Base-by-base conservation (phyloP, 305 asterid species). In the Fraxinus dipetala region DNA sequence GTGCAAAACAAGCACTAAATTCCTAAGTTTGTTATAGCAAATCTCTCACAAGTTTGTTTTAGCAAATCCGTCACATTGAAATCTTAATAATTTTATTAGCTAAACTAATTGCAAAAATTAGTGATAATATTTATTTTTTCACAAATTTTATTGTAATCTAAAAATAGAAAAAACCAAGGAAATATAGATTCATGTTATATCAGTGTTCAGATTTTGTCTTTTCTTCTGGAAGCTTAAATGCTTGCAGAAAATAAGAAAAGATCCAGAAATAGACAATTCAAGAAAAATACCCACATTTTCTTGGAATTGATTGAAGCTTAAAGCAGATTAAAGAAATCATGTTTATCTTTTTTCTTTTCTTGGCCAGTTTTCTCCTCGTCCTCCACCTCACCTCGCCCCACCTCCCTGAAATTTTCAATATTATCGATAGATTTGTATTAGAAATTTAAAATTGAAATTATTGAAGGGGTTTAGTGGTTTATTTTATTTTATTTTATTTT, bases 221-320 rank as follows among this genome's bases (percentile, higher is more conserved):
- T 83, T 83, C 59, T 70, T 63, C 78, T 70, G 18, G 78, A 82
- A 84, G 78, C 85, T 63, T 79, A 13, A 65, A 65, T 72, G 56
- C 84, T 65, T 61, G 26, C 75, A 75, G 45, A 48, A 76, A n/a
- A 40, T 32, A 72, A 65, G 54, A 84, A 20, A 59, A 75, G 72
- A 69, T 65, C 3, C 6, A 36, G 34, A 80, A 69, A 16, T 7
- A 40, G 9, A 34, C 18, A 65, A 54, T 28, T 51, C 36, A 59
- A 32, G 75, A 51, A 85, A 67, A 48, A 11, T 75, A 31, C 75
- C 11, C 54, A 26, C 75, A 72, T 18, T 36, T 82, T 83, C 79
- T 75, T 70, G 78, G 70, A 59, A 78, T 9, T 24, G n/a, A 4
- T 28, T 65, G 35, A 65, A 8, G 72, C 31, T 65, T 65, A 22